Evolutionary conservation across 192 early-diverging fungal species (phyloP), one percentile per base, ranked within the genome.

Genomic region (Entomortierella chlamydospora): DNA sequence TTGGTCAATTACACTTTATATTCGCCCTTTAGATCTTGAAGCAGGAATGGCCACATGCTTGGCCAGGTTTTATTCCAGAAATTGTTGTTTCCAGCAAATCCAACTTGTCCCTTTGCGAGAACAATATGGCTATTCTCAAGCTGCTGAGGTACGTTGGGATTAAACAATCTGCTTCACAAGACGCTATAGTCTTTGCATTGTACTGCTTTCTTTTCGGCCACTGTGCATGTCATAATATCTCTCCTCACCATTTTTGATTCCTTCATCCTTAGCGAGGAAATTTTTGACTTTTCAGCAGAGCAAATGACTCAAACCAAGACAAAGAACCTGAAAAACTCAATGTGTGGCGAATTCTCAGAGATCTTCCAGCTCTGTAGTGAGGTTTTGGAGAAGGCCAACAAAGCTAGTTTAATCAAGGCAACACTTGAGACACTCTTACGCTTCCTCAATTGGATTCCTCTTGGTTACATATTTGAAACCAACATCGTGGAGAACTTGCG

Each of bases 21-120:
- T n/a, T n/a, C n/a, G n/a, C n/a, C n/a, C n/a, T n/a, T 25, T 69
- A 96, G 94, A 98, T 99, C 55, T 81, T 99, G 68, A 99, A 99
- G 85, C 97, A 99, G 83, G 98, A 99, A 82, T 99, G 98, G 98
- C 98, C 98, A 15, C 95, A 95, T 74, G 96, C 97, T 78, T 99
- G 98, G 98, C 98, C 98, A 3, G 86, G 87, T 29, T 99, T 99
- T 77, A 99, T 99, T 70, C 94, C 98, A 22, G 97, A 99, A 84
- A 96, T 99, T 72, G 95, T 99, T 31, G 85, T 87, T n/a, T 96
- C 97, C 17, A 95, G 95, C 83, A 93, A 94, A 76, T 89, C 91
- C 22, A 99, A 94, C 69, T 83, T 99, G 13, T 85, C 95, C 7
- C 84, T 99, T 15, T 99, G 98, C 79, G 97, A 99, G 78, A 99